Evolutionary conservation across 768 basidiomycete species (phyloP), one percentile per base, ranked within the genome.

Genomic region (Sarcodon sp.): DNA sequence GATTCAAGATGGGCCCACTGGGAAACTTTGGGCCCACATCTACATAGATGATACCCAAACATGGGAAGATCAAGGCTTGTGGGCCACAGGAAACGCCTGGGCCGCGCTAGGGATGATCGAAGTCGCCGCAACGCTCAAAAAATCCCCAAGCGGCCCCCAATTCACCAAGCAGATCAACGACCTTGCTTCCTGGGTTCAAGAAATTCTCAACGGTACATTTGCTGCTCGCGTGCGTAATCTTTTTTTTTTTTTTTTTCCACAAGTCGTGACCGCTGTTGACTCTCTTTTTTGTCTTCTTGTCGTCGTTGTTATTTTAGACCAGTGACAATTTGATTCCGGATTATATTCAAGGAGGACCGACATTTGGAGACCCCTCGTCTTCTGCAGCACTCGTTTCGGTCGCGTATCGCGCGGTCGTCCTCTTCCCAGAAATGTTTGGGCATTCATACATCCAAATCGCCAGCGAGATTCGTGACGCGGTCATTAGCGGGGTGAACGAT

Each of bases 61-160:
- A 35, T 66, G 57, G 53, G 55, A 64, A 44, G 80, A 82, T 54
- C 44, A 55, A 21, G 70, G 68, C 0, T 73, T 77, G 53, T 81
- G 78, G 79, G 69, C 70, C 2, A 79, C 79, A 47, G 77, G 78
- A 3, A 87, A 86, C 53, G 81, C 67, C 0, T 86, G 85, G 85
- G 83, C 81, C 0, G 80, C 80, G 1, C 75, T 74, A 1, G 80
- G 82, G 3, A 79, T 80, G 70, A 61, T 77, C 27, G 70, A 83
- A 6, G 78, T 86, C 4, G 60, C 76, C 8, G 65, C 69, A 38
- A 80, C 76, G 0, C 66, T 82, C 43, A 65, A 66, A 41, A 66
- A 70, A 44, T 72, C 76, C 0, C 57, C 59, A n/a, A 62, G 66
- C 47, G 65, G 66, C 6, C 49, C 49, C 1, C 44, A 61, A 18